Conservation (phyloP, 202 grass and related monocot genomes). For the Musa balbisiana region DNA sequence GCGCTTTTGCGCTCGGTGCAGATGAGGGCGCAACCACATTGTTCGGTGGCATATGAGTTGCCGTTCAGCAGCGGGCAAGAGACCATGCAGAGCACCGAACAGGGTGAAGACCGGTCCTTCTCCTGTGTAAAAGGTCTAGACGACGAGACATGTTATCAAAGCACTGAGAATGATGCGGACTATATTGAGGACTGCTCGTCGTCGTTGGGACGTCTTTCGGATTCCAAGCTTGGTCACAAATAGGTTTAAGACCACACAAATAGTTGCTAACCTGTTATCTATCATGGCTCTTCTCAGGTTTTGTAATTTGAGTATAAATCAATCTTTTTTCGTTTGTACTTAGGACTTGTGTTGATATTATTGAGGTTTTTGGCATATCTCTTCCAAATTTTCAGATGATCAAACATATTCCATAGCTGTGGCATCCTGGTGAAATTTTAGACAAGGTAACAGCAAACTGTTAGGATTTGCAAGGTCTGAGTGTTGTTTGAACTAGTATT, state of each 20-base stretch:
- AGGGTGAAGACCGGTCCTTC: constrained; percentile 31
- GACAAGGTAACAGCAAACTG: no score
- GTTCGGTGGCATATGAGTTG: constrained; percentile 26
- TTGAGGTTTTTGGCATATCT: no score
- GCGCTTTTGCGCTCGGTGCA: constrained; percentile 78
- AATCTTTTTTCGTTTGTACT: no score
- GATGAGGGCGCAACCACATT: constrained; percentile 66
- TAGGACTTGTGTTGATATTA: no score
- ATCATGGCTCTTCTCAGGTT: background rate
- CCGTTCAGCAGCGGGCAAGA: constrained; percentile 32
- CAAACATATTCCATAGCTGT: no score
- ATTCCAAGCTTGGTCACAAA: constrained; percentile 29
- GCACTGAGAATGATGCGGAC: constrained; percentile 34
- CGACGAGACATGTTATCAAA: constrained; percentile 33
- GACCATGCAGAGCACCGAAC: constrained; percentile 38
- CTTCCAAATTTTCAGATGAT: no score
- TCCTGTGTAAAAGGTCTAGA: constrained; percentile 46
- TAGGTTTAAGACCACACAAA: background rate
- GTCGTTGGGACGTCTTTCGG: constrained; percentile 16
- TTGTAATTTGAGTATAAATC: background rate
- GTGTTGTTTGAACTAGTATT: no score
- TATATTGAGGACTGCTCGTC: constrained; percentile 33
- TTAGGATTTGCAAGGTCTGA: no score
- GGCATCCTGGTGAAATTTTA: no score
- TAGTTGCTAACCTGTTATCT: background rate